Conservation (phyloP, 495 filamentous ascomycete species). For the Endocarpon pusillum region DNA sequence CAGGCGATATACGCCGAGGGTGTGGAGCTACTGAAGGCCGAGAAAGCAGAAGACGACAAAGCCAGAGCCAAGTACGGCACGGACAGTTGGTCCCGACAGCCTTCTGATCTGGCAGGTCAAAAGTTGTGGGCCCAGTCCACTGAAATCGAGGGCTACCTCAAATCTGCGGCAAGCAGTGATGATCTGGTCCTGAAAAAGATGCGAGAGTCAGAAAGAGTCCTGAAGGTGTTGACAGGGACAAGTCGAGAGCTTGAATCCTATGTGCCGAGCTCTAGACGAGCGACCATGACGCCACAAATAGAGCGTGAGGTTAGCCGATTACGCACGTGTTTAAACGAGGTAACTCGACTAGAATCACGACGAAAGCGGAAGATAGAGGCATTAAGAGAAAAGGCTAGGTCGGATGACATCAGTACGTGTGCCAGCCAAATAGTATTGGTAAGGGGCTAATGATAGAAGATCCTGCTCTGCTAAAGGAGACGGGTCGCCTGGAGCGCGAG, state of each 20-base stretch:
- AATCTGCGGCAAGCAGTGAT: conserved; percentile 69
- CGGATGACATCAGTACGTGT: conserved; percentile 70
- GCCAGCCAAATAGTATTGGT: background rate
- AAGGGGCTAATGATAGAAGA: conserved; percentile 20
- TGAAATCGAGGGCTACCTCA: conserved; percentile 79
- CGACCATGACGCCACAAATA: conserved; percentile 59
- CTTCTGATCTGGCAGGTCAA: conserved; percentile 49
- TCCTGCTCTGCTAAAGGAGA: conserved; percentile 58
- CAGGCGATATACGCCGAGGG: conserved; percentile 64
- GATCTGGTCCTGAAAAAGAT: conserved; percentile 65
- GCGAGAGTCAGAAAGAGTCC: conserved; percentile 50
- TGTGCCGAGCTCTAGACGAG: conserved; percentile 69
- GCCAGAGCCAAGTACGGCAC: conserved; percentile 72
- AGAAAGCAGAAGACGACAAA: conserved; percentile 66
- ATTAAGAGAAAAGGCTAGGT: conserved; percentile 56
- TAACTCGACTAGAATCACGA: conserved; percentile 60
- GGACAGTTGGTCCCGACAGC: conserved; percentile 59
- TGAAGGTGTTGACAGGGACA: conserved; percentile 57
- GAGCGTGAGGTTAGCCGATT: conserved; percentile 62
- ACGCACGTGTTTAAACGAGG: conserved; percentile 63
- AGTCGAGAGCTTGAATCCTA: conserved; percentile 71
- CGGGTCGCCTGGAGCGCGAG: conserved; percentile 67
- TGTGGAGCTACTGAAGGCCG: conserved; percentile 52
- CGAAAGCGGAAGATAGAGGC: conserved; percentile 59
- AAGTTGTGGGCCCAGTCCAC: conserved; percentile 58